Evolutionary conservation across 768 basidiomycete species (phyloP).

Genomic region (Collybia nuda): DNA sequence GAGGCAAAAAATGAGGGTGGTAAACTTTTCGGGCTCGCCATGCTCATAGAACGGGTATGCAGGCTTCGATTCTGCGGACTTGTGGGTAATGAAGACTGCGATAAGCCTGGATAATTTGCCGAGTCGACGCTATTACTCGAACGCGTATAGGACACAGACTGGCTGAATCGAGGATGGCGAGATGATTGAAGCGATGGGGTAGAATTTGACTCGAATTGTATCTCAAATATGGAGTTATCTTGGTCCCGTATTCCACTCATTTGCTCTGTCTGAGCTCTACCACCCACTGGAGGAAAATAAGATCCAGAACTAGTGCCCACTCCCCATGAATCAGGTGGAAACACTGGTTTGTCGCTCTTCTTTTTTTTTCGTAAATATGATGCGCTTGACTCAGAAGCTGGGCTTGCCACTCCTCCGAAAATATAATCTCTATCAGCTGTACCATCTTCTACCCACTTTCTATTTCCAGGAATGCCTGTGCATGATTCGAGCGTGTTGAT

Average conservation of each 20-base stretch:
- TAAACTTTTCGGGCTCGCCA: background rate
- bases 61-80: background rate
- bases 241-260: conserved; percentile 33
- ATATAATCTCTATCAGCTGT: conserved; percentile 45
- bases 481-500: conserved; percentile 73
- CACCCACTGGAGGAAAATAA: conserved; percentile 43
- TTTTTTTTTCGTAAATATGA: conserved; percentile 50
- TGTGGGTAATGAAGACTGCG: conserved; percentile 1
- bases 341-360: conserved; percentile 36
- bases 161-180: conserved; percentile 23
- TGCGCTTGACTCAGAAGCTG: conserved; percentile 30
- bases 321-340: conserved; percentile 71
- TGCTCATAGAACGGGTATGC: background rate
- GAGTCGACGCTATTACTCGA: conserved; percentile 6
- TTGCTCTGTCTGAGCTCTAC: conserved; percentile 16
- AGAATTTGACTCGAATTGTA: conserved; percentile 46
- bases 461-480: conserved; percentile 66
- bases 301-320: conserved; percentile 46
- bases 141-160: conserved; percentile 24
- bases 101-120: background rate
- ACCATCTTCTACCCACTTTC: conserved; percentile 65
- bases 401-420: conserved; percentile 55
- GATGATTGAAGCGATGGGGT: conserved; percentile 24
- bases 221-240: conserved; percentile 32
- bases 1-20: background rate